A percentile compares a stretch with the other conserved stretches of the same genome.
phyloP scores from a whole-genome alignment of 495 filamentous ascomycete genomes.

The Xylona heveae region DNA sequence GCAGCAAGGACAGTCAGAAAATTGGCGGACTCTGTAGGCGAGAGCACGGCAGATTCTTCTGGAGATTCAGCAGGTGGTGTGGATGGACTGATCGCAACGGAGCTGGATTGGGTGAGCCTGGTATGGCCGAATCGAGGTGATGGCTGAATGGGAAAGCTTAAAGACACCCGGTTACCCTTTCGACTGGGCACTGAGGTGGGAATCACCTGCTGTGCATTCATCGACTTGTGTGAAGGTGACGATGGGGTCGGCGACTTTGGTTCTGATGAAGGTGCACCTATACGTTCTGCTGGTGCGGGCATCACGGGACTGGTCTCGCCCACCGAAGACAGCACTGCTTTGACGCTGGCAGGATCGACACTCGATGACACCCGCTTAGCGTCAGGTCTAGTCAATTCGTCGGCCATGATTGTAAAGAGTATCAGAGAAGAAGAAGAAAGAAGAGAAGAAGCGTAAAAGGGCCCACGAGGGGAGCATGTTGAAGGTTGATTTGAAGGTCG shows the following conservation, averaged over 20 bases:
- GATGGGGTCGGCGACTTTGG: conserved; percentile 20
- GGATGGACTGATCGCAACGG: conserved; percentile 4
- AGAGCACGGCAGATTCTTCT: conserved; percentile 11
- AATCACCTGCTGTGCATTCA: conserved; percentile 31
- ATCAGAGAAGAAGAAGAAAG: too few relatives aligned
- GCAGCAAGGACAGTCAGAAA: conserved; percentile 78
- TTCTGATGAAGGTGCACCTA: conserved; percentile 1
- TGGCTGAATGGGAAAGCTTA: conserved; percentile 47
- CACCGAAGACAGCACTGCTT: conserved; percentile 13
- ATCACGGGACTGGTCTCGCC: conserved; percentile 1
- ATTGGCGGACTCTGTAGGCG: conserved; percentile 45
- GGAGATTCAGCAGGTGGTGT: conserved; percentile 3
- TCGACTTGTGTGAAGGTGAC: conserved; percentile 25
- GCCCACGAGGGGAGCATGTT: too few relatives aligned
- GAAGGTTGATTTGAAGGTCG: too few relatives aligned
- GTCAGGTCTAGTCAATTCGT: too few relatives aligned
- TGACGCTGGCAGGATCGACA: conserved; percentile 13
- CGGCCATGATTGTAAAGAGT: too few relatives aligned
- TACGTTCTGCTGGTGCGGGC: background rate
- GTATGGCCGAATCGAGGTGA: conserved; percentile 3
- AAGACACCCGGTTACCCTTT: conserved; percentile 44
- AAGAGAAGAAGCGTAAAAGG: too few relatives aligned
- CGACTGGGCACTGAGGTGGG: background rate
- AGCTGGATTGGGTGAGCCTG: conserved; percentile 6
- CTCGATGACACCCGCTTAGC: too few relatives aligned